Conservation (phyloP, 1,284 basidiomycete species). For the Lignosus rhinocerotis region DNA sequence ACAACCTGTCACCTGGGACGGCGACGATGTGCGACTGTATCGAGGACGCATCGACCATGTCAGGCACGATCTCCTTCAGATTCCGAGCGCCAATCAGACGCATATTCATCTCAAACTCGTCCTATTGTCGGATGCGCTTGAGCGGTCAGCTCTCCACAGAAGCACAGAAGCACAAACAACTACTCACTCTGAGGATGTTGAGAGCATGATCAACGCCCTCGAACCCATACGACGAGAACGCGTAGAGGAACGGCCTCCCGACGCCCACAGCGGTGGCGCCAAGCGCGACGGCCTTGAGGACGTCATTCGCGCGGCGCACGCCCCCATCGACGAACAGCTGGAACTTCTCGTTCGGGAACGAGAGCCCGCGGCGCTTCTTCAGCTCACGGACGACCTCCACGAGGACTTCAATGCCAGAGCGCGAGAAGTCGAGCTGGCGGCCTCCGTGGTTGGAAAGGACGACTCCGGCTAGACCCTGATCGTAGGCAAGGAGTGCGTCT, state of each 20-base stretch:
- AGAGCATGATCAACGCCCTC: constrained; percentile 81
- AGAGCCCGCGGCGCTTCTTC: constrained; percentile 57
- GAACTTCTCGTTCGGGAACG: constrained; percentile 73
- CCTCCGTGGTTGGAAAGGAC: constrained; percentile 94
- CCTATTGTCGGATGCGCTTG: constrained; percentile 43
- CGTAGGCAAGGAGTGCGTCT: constrained; percentile 89
- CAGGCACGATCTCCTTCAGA: constrained; percentile 75
- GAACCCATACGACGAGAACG: constrained; percentile 85
- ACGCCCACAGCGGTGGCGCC: constrained; percentile 90
- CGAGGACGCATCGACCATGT: constrained; percentile 86
- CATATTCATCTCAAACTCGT: constrained; percentile 95
- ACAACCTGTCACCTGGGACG: constrained; percentile 73
- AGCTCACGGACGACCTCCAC: constrained; percentile 85
- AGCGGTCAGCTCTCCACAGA: constrained; percentile 19
- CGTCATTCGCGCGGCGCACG: constrained; percentile 85
- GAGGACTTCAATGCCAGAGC: constrained; percentile 88
- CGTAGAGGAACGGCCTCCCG: constrained; percentile 86
- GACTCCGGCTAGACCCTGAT: constrained; percentile 78
- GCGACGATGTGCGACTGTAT: constrained; percentile 62
- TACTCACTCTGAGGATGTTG: constrained; percentile 72
- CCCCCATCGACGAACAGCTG: constrained; percentile 93
- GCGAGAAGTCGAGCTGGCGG: constrained; percentile 89
- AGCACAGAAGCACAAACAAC: background rate
- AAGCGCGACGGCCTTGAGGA: constrained; percentile 88
- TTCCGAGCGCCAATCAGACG: constrained; percentile 83